These are phyloP conservation scores for Phytophthora europaea DNA, from an alignment of 352 stramenopile genomes.

Conservation along the genomic window DNA sequence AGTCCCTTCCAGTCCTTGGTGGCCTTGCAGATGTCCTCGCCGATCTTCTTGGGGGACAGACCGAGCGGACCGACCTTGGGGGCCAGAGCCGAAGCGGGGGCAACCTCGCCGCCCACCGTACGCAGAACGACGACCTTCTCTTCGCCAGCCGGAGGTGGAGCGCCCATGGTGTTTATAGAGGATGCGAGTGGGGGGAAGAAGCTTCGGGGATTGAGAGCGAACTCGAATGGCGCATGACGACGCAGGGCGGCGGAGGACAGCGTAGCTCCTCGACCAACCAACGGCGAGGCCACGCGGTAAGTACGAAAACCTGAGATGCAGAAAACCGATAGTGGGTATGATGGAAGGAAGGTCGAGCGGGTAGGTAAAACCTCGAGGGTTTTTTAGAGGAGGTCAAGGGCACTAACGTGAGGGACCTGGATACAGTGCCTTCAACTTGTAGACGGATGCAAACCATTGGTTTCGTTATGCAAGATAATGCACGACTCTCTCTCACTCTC, in stretches of 20 bases:
- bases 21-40: constrained; percentile 99
- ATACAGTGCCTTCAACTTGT: neutral
- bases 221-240: constrained; percentile 37
- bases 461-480: neutral
- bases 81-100: constrained; percentile 97
- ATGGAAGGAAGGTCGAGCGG: neutral
- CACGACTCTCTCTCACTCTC: too few relatives aligned
- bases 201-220: constrained; percentile 50
- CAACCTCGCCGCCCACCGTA: constrained; percentile 99
- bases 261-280: constrained; percentile 49
- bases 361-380: constrained; percentile 19
- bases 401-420: neutral
- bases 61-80: constrained; percentile 99
- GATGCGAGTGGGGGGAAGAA: constrained; percentile 54
- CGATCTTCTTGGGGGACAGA: constrained; percentile 99
- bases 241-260: neutral
- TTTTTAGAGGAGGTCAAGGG: neutral
- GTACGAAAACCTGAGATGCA: constrained; percentile 14
- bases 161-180: constrained; percentile 94
- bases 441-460: neutral
- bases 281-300: constrained; percentile 19
- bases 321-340: constrained; percentile 6
- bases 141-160: constrained; percentile 90
- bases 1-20: constrained; percentile 99
- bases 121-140: constrained; percentile 97